Base-by-base conservation (phyloP, 2,329 filamentous ascomycete species). In the Epichloe festucae region DNA sequence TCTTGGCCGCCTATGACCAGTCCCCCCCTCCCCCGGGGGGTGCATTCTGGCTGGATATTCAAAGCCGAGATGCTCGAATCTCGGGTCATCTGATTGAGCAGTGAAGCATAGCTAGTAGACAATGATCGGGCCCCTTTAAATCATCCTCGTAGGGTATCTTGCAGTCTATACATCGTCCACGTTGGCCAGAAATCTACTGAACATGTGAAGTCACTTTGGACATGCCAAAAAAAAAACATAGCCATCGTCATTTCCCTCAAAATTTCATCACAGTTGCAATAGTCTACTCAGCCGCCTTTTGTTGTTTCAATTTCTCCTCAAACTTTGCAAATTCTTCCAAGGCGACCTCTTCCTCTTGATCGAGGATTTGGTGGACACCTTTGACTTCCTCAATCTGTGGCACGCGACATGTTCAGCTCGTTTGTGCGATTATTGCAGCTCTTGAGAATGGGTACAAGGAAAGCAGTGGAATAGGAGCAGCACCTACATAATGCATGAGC, bases 401-500 rank as follows among this genome's bases (percentile, higher is more conserved):
- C 6, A 21, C 5, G 21, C 4, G 27, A 21, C 6, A 11, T 23
- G 45, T 53, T 46, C 49, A 46, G 27, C 15, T 15, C 17, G n/a
- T 17, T 17, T 40, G n/a, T 40, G 39, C 14, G 10, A 40, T 7
- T n/a, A 42, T 21, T 31, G 31, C 31, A 11, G 8, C 4, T 2
- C 31, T 31, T 4, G 12, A 15, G 4, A 21, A 42, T 27, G 14
- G 6, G 27, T 12, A 3, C 11, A 15, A 44, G 31, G 10, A 38
- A 36, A 21, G 38, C 21, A 21, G 21, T 2, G 38, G n/a, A 41
- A 36, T 5, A 15, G 31, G n/a, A 21, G 35, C 31, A 48, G 5
- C n/a, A 81, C 85, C 78, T 68, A 89, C 86, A 68, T 93, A 93
- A 67, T 91, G 88, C 88, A 95, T 96, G 66, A 97, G 69, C 93